Percentiles rank a stretch among this genome's conserved stretches.
These are phyloP conservation scores for Phialophora tarda DNA, from an alignment of 2,329 filamentous ascomycete genomes.

Conservation along the genomic window DNA sequence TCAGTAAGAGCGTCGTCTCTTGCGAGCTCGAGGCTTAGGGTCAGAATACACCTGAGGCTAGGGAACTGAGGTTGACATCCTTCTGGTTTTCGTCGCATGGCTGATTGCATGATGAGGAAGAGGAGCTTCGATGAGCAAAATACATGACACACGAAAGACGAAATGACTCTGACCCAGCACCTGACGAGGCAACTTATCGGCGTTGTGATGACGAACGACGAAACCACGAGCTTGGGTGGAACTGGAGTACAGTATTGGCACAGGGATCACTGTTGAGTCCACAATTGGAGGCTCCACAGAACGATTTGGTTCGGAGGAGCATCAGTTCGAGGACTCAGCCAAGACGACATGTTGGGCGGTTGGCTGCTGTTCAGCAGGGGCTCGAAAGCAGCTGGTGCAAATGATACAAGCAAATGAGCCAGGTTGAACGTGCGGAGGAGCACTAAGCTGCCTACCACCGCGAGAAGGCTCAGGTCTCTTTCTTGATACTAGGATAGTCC, in stretches of 20 bases:
- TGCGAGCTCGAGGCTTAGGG: neutral
- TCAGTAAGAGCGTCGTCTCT: neutral
- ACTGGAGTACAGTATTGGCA: neutral
- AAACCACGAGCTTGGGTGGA: neutral
- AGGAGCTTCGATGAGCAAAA: neutral
- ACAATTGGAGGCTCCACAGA: neutral
- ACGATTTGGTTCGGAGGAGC: neutral
- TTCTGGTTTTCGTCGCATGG: neutral
- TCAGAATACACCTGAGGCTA: neutral
- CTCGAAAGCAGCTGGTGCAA: neutral
- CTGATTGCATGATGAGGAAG: neutral
- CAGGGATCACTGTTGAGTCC: neutral
- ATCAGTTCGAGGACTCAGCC: neutral
- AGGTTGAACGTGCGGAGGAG: neutral
- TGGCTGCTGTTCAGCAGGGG: neutral
- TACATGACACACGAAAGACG: neutral
- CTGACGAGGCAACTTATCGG: neutral
- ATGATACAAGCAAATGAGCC: neutral
- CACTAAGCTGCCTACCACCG: neutral
- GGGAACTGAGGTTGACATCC: neutral
- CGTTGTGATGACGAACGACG: neutral
- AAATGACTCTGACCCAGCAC: neutral
- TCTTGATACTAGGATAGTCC: conserved; percentile 8
- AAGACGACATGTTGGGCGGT: neutral
- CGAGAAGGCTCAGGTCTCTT: neutral